Conservation (phyloP, 805 yeast genomes). For the Candida rishiriensis region DNA sequence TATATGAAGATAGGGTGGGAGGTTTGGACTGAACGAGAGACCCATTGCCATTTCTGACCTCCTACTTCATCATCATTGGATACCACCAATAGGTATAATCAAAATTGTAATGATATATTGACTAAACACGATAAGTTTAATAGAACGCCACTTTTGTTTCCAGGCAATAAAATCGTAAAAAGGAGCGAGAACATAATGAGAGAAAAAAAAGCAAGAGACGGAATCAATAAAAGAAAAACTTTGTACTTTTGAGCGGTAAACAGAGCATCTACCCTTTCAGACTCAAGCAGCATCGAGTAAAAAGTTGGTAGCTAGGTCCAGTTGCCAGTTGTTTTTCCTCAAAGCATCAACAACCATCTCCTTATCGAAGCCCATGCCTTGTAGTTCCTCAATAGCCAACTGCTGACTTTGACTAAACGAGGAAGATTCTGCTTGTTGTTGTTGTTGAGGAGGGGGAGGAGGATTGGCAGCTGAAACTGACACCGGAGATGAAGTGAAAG, state of each 20-base stretch:
- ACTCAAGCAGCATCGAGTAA: conserved; percentile 64
- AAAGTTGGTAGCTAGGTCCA: conserved; percentile 84
- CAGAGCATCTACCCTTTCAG: not conserved
- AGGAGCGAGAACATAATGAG: too few species aligned
- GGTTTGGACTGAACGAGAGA: conserved; percentile 17
- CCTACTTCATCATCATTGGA: not conserved
- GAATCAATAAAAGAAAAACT: not conserved
- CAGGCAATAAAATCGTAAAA: too few species aligned
- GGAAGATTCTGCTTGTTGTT: conserved; percentile 2
- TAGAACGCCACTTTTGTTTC: too few species aligned
- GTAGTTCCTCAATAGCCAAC: conserved; percentile 68
- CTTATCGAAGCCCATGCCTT: conserved; percentile 84
- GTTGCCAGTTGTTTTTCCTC: conserved; percentile 62
- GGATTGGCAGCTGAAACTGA: not conserved
- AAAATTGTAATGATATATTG: not conserved
- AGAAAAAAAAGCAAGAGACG: not conserved
- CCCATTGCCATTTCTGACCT: not conserved
- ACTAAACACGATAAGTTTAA: not conserved
- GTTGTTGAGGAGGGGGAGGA: too few species aligned
- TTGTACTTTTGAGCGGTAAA: not conserved
- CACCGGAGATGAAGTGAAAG: not conserved
- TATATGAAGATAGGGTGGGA: conserved; percentile 40
- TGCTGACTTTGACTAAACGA: conserved; percentile 25
- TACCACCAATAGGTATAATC: not conserved
- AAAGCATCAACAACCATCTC: conserved; percentile 66